These are phyloP conservation scores for Fusarium luffae DNA, from an alignment of 2,329 filamentous ascomycete species.

Conservation along the genomic window DNA sequence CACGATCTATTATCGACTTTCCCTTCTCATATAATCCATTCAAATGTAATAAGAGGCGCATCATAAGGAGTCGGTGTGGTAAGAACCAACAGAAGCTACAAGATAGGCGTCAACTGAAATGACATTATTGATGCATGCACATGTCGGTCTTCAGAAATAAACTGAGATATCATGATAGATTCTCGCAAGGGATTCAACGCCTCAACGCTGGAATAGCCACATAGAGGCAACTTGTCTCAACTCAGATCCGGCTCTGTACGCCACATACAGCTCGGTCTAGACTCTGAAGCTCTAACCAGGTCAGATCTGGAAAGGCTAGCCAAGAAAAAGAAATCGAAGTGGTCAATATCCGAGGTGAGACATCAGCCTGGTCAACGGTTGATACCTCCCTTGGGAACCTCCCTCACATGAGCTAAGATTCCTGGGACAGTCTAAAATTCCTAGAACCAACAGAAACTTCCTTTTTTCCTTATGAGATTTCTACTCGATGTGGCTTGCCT, in stretches of 20 bases:
- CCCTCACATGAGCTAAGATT: background rate
- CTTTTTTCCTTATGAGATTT: background rate
- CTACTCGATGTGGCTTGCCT: background rate
- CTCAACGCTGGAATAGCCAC: background rate
- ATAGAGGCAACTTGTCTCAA: background rate
- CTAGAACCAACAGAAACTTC: background rate
- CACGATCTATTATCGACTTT: background rate
- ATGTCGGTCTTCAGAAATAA: too few relatives aligned
- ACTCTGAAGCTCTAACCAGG: background rate
- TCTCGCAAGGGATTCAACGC: background rate
- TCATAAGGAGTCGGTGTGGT: background rate
- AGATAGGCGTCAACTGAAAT: background rate
- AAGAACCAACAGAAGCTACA: background rate
- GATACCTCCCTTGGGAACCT: background rate
- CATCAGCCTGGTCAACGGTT: background rate
- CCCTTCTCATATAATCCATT: background rate
- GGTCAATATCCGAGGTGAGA: background rate
- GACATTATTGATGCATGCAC: background rate
- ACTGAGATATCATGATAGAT: background rate
- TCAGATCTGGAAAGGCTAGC: background rate
- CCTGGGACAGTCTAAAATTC: background rate
- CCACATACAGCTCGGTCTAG: background rate
- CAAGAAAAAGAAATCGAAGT: background rate
- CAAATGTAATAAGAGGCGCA: background rate
- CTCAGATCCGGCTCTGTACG: background rate